Conservation (phyloP, 1,284 basidiomycete genomes). For the Leccinum griseonigrum region DNA sequence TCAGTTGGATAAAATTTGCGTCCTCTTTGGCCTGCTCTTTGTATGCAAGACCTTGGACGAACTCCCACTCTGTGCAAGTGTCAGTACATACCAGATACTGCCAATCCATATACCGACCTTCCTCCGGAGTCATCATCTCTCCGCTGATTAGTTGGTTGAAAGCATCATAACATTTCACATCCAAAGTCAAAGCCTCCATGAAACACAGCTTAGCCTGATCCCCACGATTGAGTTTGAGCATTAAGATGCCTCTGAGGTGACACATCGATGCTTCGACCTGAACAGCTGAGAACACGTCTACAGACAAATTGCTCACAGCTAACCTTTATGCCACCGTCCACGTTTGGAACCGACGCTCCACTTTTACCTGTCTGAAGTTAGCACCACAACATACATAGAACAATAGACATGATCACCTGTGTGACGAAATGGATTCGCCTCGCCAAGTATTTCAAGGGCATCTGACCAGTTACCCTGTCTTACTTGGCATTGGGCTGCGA, state of each 20-base stretch:
- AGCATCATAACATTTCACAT: slow-evolving; percentile 97
- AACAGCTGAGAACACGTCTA: slow-evolving; percentile 14
- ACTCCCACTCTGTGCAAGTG: slow-evolving; percentile 81
- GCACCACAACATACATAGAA: not conserved
- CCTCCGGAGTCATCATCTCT: slow-evolving; percentile 90
- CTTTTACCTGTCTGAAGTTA: slow-evolving; percentile 43
- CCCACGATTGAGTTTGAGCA: slow-evolving; percentile 89
- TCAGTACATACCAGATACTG: slow-evolving; percentile 3
- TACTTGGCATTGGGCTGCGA: slow-evolving; percentile 92
- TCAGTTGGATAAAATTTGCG: slow-evolving; percentile 84
- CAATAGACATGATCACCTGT: slow-evolving; percentile 42
- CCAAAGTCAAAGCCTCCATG: slow-evolving; percentile 90
- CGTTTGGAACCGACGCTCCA: slow-evolving; percentile 68
- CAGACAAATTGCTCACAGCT: slow-evolving; percentile 5
- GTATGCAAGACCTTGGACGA: slow-evolving; percentile 85
- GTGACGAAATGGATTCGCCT: slow-evolving; percentile 82
- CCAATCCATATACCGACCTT: slow-evolving; percentile 55
- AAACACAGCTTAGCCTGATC: slow-evolving; percentile 91
- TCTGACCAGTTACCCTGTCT: slow-evolving; percentile 92
- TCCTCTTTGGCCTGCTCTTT: slow-evolving; percentile 83
- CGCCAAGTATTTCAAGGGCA: slow-evolving; percentile 91
- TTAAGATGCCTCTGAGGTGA: slow-evolving; percentile 88
- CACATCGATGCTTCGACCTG: slow-evolving; percentile 96
- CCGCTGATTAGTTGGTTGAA: slow-evolving; percentile 89
- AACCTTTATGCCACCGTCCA: slow-evolving; percentile 87